Evolutionary conservation across 139 green algal species (phyloP), one percentile per base, ranked within the genome.

Genomic region (Asterochloris erici): DNA sequence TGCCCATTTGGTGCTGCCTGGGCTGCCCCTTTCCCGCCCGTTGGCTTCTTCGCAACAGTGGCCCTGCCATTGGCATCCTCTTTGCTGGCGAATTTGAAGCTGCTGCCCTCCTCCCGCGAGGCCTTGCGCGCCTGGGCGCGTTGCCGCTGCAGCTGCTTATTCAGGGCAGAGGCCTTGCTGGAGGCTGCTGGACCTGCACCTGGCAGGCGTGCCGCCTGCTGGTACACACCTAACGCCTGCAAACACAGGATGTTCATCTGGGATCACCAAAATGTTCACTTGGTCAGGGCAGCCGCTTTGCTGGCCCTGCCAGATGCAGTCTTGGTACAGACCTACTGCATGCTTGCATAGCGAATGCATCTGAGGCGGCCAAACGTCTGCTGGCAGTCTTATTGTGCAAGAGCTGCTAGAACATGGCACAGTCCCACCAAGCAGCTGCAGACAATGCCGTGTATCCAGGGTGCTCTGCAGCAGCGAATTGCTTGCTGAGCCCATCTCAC

Each of bases 181-280:
- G 29, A 70, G 60, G 17, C 79, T 54, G 88, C 82, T 68, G 47
- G 10, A 61, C 79, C 84, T 69, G 64, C 60, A 54, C 60, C 63
- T 26, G 78, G 69, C 68, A 80, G 29, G 78, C 89, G 68, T 54
- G 74, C 71, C 12, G 87, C 87, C 14, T 82, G 61, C 47, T 87
- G 79, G 68, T 91, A 91, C 14, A 61, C 70, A 38, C 75, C 75
- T 54, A 87, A 47, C 9, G 87, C 87, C 87, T 91, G 87, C 68
- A 86, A 13, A 12, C 60, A 74, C 14, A 26, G 24, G 21, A 62
- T 62, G 78, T 19, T 68, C 66, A 13, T 21, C 29, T 79, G 74
- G 11, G 0, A 10, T 1, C 0, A 74, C 47, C 23, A 28, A 27
- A 2, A 66, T 68, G n/a, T 26, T 69, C 14, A 15, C 28, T 13